A percentile compares a stretch with the other conserved stretches of the same genome.
phyloP scores from a whole-genome alignment of 495 filamentous ascomycete genomes.

The Penicillium lagena region DNA sequence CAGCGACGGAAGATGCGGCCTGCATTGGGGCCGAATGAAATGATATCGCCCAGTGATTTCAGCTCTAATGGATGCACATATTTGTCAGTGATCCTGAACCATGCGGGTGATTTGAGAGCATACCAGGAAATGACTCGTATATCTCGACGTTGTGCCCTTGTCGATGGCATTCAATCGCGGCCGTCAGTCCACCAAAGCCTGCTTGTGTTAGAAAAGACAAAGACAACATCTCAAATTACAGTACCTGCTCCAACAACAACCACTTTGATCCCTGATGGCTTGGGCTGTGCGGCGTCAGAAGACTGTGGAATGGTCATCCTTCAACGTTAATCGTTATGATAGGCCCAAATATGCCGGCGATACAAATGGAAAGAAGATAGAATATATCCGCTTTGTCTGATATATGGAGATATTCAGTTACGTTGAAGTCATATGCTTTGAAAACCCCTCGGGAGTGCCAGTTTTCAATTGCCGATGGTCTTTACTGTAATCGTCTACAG shows the following conservation, averaged over 20 bases:
- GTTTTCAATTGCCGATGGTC: constrained; percentile 4
- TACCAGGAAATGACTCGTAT: constrained; percentile 49
- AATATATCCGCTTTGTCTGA: too few relatives aligned
- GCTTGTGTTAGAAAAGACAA: background rate
- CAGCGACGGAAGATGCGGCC: constrained; percentile 50
- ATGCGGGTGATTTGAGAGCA: background rate
- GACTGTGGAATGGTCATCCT: constrained; percentile 2
- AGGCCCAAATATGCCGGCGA: too few relatives aligned
- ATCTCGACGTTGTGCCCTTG: constrained; percentile 59
- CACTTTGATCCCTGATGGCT: constrained; percentile 47
- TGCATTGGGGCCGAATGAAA: constrained; percentile 57
- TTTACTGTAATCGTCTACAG: background rate
- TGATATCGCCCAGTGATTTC: constrained; percentile 56
- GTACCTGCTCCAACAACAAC: constrained; percentile 49
- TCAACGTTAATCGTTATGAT: background rate
- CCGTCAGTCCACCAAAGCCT: constrained; percentile 58
- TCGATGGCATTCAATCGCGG: constrained; percentile 56
- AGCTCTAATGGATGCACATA: constrained; percentile 23
- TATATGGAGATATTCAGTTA: too few relatives aligned
- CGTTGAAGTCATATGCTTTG: too few relatives aligned
- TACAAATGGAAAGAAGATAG: too few relatives aligned
- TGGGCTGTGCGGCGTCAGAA: background rate
- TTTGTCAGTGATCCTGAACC: too few relatives aligned
- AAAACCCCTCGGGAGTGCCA: too few relatives aligned
- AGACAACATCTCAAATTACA: background rate